phyloP scores from a whole-genome alignment of 139 green algal genomes.

The Haematococcus lacustris region DNA sequence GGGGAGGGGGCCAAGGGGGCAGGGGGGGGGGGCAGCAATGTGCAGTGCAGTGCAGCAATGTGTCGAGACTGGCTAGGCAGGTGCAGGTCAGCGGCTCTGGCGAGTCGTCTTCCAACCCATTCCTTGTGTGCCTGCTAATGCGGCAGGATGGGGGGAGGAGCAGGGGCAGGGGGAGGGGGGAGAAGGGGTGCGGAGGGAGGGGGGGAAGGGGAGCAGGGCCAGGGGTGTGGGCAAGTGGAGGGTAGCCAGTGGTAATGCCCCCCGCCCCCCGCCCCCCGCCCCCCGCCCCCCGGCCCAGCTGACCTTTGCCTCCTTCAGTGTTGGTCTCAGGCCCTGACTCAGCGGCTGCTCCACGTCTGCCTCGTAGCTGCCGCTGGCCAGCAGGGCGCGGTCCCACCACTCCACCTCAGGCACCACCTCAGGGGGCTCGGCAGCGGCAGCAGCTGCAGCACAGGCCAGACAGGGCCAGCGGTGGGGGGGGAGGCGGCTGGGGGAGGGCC shows the following conservation, averaged over 20 bases:
- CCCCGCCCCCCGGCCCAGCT: background rate
- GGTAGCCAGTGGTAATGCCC: no score
- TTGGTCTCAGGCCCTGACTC: background rate
- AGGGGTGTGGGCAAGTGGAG: no score
- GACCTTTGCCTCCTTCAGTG: background rate
- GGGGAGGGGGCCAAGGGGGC: background rate
- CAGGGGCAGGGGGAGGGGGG: no score
- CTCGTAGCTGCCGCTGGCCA: conserved; percentile 51
- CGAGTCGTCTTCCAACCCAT: no score
- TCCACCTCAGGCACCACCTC: conserved; percentile 66
- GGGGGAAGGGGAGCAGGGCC: no score
- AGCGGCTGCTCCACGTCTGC: conserved; percentile 2
- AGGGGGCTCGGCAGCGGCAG: conserved; percentile 8
- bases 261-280: background rate
- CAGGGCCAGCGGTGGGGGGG: background rate
- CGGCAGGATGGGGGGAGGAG: no score
- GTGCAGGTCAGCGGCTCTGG: no score
- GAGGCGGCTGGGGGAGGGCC: no score
- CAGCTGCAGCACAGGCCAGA: background rate
- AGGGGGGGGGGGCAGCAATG: background rate
- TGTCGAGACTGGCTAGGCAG: conserved; percentile 3
- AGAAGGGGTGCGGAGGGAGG: no score
- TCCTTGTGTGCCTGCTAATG: no score
- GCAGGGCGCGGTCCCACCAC: conserved; percentile 52
- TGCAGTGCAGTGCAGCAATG: background rate